Conservation (phyloP, 2,329 filamentous ascomycete genomes). For the Shiraia sp. region DNA sequence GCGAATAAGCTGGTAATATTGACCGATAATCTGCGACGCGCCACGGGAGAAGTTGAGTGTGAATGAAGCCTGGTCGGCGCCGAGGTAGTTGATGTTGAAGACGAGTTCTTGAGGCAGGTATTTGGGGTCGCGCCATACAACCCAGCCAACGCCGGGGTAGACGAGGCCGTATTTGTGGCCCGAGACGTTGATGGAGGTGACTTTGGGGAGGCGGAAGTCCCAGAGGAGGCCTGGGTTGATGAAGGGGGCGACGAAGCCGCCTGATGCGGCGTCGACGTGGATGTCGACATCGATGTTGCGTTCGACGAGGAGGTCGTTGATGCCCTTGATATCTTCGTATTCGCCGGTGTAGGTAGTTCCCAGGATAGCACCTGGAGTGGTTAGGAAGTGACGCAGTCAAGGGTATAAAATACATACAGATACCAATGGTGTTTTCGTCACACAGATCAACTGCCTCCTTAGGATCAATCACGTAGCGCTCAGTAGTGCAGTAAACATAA, state of each 20-base stretch:
- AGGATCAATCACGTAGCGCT: slow-evolving; percentile 67
- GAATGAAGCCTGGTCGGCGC: slow-evolving; percentile 92
- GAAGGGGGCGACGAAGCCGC: slow-evolving; percentile 92
- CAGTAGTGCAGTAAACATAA: slow-evolving; percentile 66
- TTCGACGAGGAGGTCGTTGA: slow-evolving; percentile 84
- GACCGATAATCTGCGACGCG: slow-evolving; percentile 90
- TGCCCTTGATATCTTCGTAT: slow-evolving; percentile 86
- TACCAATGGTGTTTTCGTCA: slow-evolving; percentile 81
- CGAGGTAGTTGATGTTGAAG: slow-evolving; percentile 99
- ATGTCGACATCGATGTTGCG: slow-evolving; percentile 79
- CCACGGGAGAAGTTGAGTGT: slow-evolving; percentile 98
- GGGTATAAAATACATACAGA: slow-evolving; percentile 58
- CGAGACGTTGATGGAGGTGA: slow-evolving; percentile 91
- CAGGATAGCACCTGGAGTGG: slow-evolving; percentile 64
- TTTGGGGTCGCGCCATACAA: slow-evolving; percentile 80
- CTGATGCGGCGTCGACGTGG: slow-evolving; percentile 90
- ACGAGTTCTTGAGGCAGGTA: slow-evolving; percentile 78
- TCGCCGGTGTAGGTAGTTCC: slow-evolving; percentile 95
- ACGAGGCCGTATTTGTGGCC: slow-evolving; percentile 82
- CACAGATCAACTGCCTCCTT: slow-evolving; percentile 63
- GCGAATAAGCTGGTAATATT: slow-evolving; percentile 97
- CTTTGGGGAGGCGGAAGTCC: slow-evolving; percentile 89
- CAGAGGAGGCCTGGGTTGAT: slow-evolving; percentile 81
- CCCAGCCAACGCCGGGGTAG: slow-evolving; percentile 93
- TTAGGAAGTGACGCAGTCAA: neutral